Conservation (phyloP, 2,329 filamentous ascomycete species). For the Tolypocladium sp. region DNA sequence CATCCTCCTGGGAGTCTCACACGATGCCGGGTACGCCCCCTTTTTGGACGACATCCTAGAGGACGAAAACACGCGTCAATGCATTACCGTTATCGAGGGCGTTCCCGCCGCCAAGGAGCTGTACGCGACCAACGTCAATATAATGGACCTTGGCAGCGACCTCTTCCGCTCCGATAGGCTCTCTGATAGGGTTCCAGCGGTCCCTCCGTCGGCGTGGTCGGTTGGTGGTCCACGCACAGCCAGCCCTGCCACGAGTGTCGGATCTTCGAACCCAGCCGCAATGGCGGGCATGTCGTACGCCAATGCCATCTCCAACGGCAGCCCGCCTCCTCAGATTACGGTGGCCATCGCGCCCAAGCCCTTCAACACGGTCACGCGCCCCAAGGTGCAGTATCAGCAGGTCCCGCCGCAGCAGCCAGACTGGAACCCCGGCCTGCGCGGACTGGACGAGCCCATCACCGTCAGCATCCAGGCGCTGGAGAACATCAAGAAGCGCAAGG, state of each 20-base stretch:
- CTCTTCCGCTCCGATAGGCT: conserved; percentile 48
- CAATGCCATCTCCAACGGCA: conserved; percentile 28
- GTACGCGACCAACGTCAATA: conserved; percentile 32
- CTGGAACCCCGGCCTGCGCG: conserved; percentile 47
- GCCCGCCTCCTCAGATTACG: conserved; percentile 30
- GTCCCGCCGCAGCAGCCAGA: conserved; percentile 19
- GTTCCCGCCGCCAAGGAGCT: conserved; percentile 41
- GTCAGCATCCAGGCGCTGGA: conserved; percentile 39
- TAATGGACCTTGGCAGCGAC: conserved; percentile 33
- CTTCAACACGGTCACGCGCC: background rate
- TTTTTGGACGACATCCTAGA: conserved; percentile 46
- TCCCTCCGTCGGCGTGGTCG: background rate
- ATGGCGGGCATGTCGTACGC: conserved; percentile 26
- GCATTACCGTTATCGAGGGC: conserved; percentile 47
- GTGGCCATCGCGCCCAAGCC: conserved; percentile 27
- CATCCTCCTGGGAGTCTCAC: conserved; percentile 51
- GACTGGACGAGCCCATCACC: conserved; percentile 42
- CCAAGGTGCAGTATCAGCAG: conserved; percentile 10
- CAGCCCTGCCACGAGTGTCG: conserved; percentile 7
- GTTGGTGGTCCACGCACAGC: conserved; percentile 1
- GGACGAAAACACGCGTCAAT: conserved; percentile 30
- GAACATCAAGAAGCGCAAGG: conserved; percentile 45
- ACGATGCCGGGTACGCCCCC: conserved; percentile 51
- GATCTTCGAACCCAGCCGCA: conserved; percentile 5
- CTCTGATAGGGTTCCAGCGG: conserved; percentile 19